Conservation (phyloP, 257 asterid genomes). For the Verbascum thapsus region DNA sequence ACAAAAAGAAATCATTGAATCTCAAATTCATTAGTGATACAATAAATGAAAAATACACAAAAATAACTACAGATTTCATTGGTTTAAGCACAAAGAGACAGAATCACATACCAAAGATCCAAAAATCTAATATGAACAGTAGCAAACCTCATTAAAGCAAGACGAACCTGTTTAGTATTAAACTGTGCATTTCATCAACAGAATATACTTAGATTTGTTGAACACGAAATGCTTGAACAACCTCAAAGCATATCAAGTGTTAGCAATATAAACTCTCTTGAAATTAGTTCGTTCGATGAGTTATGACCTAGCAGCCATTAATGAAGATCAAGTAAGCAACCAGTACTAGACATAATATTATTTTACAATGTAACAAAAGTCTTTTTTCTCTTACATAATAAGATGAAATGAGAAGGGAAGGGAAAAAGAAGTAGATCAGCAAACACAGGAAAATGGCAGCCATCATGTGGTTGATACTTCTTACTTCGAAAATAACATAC, state of each 20-base stretch:
- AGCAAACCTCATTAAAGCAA: not conserved
- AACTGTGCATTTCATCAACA: not conserved
- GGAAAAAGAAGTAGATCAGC: conserved; percentile 18
- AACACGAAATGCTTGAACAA: conserved; percentile 3
- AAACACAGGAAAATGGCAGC: not conserved
- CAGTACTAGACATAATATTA: not conserved
- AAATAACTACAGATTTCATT: not conserved
- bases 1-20: conserved; percentile 1
- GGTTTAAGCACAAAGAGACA: not conserved
- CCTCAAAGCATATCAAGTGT: not conserved
- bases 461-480: not conserved
- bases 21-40: not conserved
- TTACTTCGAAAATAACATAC: not conserved
- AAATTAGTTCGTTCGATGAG: not conserved
- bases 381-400: not conserved
- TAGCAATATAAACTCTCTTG: not conserved
- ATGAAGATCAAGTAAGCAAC: not conserved
- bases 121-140: not conserved
- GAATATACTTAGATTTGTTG: not conserved
- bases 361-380: not conserved
- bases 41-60: conserved; percentile 6
- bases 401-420: conserved; percentile 21
- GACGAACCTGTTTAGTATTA: not conserved
- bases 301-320: not conserved
- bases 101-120: not conserved